Conservation (phyloP, 305 asterid species). For the Plantago coronopus region DNA sequence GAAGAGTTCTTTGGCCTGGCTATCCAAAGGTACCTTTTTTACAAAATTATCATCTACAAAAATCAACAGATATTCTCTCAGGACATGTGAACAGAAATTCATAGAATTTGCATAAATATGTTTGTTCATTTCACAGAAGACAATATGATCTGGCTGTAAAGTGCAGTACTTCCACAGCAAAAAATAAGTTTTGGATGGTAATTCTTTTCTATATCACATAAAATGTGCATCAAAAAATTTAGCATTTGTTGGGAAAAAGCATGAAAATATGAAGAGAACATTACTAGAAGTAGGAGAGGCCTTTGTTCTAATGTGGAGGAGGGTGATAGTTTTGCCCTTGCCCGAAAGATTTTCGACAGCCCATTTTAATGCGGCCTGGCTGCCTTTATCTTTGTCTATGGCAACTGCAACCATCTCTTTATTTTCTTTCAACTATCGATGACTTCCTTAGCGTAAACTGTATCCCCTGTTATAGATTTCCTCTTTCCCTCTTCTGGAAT, state of each 20-base stretch:
- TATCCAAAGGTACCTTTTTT: conserved; percentile 33
- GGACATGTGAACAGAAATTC: not conserved
- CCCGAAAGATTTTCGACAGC: conserved; percentile 70
- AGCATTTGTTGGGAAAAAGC: not conserved
- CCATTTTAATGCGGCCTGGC: conserved; percentile 98
- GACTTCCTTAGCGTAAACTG: no score
- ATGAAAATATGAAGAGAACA: not conserved
- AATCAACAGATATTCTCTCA: not conserved
- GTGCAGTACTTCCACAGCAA: no score
- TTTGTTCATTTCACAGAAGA: no score
- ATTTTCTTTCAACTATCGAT: not conserved
- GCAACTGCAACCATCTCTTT: conserved; percentile 62
- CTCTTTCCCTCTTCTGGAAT: not conserved
- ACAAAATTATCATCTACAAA: conserved; percentile 25
- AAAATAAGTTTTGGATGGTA: no score
- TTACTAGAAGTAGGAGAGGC: conserved; percentile 24
- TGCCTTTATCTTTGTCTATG: conserved; percentile 81
- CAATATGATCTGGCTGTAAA: no score
- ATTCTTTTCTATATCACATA: no score
- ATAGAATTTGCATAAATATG: no score
- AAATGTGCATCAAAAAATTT: not conserved
- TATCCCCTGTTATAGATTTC: no score
- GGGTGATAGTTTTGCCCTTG: conserved; percentile 64
- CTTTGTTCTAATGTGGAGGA: conserved; percentile 64
- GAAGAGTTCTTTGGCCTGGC: conserved; percentile 71